Percentiles rank a stretch among this genome's conserved stretches.
Conservation (phyloP, 192 early-diverging fungal species). For the Coemansia sp. region DNA sequence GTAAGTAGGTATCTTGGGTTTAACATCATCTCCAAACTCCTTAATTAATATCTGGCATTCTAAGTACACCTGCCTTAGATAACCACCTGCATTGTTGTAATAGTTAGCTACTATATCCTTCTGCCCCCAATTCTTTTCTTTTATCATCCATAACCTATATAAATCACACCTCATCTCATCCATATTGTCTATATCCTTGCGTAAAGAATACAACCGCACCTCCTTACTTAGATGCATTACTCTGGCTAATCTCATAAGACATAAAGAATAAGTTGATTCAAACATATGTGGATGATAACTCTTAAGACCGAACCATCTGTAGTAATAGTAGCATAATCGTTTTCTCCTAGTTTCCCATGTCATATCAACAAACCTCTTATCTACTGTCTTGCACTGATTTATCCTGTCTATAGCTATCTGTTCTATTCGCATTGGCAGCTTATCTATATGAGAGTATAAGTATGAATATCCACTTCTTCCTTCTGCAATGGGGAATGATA, state of each 20-base stretch:
- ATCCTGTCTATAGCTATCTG: slow-evolving; percentile 3
- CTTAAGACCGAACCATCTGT: slow-evolving; percentile 10
- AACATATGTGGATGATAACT: slow-evolving; percentile 20
- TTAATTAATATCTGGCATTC: slow-evolving; percentile 3
- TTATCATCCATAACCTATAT: slow-evolving; percentile 9
- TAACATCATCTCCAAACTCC: not conserved
- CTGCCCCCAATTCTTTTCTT: slow-evolving; percentile 11
- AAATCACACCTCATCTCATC: slow-evolving; percentile 16
- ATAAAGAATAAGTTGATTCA: slow-evolving; percentile 4
- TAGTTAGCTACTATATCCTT: slow-evolving; percentile 10
- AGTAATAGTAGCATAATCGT: slow-evolving; percentile 14
- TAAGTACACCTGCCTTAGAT: slow-evolving; percentile 15
- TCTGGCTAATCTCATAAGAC: slow-evolving; percentile 13
- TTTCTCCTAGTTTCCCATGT: slow-evolving; percentile 15
- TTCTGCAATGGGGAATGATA: not conserved
- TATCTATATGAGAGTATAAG: slow-evolving; percentile 4
- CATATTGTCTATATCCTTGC: slow-evolving; percentile 10
- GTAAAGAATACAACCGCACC: slow-evolving; percentile 1
- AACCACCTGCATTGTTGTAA: slow-evolving; percentile 6
- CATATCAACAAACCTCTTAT: not conserved
- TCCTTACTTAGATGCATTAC: slow-evolving; percentile 4
- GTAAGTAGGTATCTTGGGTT: not conserved
- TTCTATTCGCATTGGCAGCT: slow-evolving; percentile 2
- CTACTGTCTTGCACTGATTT: slow-evolving; percentile 5
- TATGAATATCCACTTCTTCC: not conserved